phyloP scores from a whole-genome alignment of 2,329 filamentous ascomycete genomes.

The Akanthomyces dipterigenus region DNA sequence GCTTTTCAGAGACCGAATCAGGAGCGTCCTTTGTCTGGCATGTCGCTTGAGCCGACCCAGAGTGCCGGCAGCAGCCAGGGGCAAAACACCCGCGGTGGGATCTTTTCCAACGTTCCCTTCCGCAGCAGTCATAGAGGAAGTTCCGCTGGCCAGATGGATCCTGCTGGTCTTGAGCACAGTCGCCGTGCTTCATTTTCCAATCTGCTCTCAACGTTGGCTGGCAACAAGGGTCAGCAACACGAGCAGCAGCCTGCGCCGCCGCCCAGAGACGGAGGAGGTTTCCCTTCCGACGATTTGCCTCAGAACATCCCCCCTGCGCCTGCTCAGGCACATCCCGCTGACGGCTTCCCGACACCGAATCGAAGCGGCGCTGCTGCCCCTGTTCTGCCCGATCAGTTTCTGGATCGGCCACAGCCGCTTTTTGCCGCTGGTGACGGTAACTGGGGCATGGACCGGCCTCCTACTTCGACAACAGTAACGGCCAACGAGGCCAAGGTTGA shows the following conservation, averaged over 20 bases:
- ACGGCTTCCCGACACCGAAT: neutral
- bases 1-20: constrained; percentile 21
- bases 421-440: neutral
- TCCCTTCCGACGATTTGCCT: neutral
- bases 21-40: constrained; percentile 1
- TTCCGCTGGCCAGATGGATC: neutral
- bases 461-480: neutral
- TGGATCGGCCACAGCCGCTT: neutral
- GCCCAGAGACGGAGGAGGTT: neutral
- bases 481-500: neutral
- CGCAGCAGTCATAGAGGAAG: neutral
- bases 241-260: neutral
- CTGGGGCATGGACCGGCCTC: neutral
- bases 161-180: neutral
- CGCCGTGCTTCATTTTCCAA: constrained; percentile 5
- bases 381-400: neutral
- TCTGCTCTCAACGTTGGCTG: neutral
- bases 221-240: neutral
- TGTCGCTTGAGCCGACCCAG: neutral
- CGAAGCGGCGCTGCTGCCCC: neutral
- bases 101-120: neutral
- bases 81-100: neutral
- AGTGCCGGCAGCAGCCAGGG: neutral
- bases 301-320: neutral
- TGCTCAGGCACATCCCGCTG: neutral